Base-by-base conservation (phyloP, 2,329 filamentous ascomycete genomes). In the Aureobasidium sp. region DNA sequence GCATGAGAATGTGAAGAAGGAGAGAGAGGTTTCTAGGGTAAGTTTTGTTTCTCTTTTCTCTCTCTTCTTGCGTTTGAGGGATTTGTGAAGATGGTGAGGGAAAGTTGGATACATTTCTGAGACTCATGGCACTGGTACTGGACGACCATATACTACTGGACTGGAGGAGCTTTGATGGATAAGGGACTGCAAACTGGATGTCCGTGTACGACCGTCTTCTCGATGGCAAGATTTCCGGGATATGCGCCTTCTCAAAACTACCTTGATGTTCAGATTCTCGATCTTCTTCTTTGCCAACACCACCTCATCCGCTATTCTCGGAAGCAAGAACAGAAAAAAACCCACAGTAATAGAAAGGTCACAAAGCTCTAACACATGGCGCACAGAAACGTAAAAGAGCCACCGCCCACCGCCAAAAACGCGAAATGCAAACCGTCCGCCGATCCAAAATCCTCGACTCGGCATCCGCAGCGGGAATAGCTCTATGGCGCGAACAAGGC, bases 1-100 rank as follows among this genome's bases (percentile, higher is more conserved):
- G 0, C 70, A 73, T 18, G 72, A 77, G 15, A 82, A 82, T 55
- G 75, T 84, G 11, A 71, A 71, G 42, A 72, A 71, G 29, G 71
- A 82, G 73, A 59, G 72, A 69, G 71, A 76, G 68, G 67, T 70
- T 67, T 43, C 74, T 73, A 73, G 71, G 70, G 76, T 68, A 71
- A 72, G 67, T 69, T 13, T 69, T 25, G 15, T 45, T 29, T 33
- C 8, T 40, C n/a, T n/a, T n/a, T n/a, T n/a, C n/a, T n/a, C n/a
- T 29, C 15, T 40, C 38, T 40, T 36, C 7, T 27, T 29, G n/a
- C n/a, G 2, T 55, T 18, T 55, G 20, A 8, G 23, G n/a, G 8
- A 1, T 36, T 4, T 16, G 38, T 25, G 20, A 8, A 9, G 25
- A 6, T 20, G 2, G 25, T 20, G 25, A 25, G 23, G 6, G 10